Base-by-base conservation (phyloP, 495 filamentous ascomycete genomes). In the Cladorrhinum samala region DNA sequence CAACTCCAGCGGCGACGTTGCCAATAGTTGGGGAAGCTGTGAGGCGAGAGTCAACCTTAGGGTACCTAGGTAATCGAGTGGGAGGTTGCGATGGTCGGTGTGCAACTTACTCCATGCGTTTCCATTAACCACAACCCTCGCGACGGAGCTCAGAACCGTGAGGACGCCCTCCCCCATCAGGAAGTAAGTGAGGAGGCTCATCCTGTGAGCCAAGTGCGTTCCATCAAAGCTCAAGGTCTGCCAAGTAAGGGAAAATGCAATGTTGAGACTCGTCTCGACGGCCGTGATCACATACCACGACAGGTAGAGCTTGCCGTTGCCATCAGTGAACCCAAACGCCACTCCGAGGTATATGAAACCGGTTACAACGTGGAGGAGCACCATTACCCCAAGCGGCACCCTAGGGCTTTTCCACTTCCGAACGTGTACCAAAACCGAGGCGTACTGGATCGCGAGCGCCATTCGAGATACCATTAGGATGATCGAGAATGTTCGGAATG, bases 161-260 rank as follows among this genome's bases (percentile, higher is more conserved):
- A 67, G 59, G 30, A 85, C 74, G 24, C 83, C 82, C 63, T 87
- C 84, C 11, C 85, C 85, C 48, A 88, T 72, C 50, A 86, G 82
- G 59, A 87, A 85, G 44, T 86, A 70, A 1, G 84, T 87, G 19
- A 87, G 72, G 7, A 87, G 72, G 21, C 75, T 77, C 77, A 87
- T 80, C 36, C 85, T 72, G 39, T 82, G 72, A 40, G 78, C 77
- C 46, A 88, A 68, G 63, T 86, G 83, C 3, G 82, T 86, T 25
- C 78, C 72, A 56, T 82, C 74, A 62, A 88, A 84, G 52, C 75
- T 81, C 33, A 86, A 73, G 13, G 75, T 67, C 16, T 75, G 68
- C 64, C 72, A 84, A 20, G 65, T 47, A 40, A 68, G 76, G 13
- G 83, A 82, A 11, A 80, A 61, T 2, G 57, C 65, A 53, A 83